Evolutionary conservation across 2,329 filamentous ascomycete species (phyloP).

Genomic region (Fusarium solani-melongenae): DNA sequence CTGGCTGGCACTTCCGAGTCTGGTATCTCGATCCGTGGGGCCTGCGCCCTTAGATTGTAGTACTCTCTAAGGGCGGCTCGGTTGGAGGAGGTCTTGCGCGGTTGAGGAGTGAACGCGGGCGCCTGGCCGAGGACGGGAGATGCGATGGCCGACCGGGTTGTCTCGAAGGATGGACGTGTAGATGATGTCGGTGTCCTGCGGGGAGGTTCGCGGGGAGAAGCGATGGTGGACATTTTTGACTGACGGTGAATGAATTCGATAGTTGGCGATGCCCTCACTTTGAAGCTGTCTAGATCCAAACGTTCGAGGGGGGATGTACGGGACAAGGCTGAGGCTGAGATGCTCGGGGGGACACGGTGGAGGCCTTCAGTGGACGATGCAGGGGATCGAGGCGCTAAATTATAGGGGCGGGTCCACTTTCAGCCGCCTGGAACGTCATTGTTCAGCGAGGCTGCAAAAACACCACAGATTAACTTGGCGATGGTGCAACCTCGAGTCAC

Average conservation of each 20-base stretch:
- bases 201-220: constrained; percentile 70
- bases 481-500: not conserved
- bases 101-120: constrained; percentile 13
- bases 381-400: constrained; percentile 32
- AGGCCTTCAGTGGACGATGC: constrained; percentile 30
- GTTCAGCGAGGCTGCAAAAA: constrained; percentile 34
- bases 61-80: constrained; percentile 91
- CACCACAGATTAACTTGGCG: not conserved
- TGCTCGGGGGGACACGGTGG: constrained; percentile 32
- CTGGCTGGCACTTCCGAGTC: constrained; percentile 70
- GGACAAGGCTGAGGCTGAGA: constrained; percentile 20
- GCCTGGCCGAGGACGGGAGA: constrained; percentile 57
- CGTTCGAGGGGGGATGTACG: constrained; percentile 14
- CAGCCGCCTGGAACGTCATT: constrained; percentile 42
- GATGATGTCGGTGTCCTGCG: constrained; percentile 76
- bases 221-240: constrained; percentile 72
- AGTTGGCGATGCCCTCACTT: not conserved
- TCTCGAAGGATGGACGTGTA: constrained; percentile 78
- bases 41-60: constrained; percentile 76
- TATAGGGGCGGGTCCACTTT: constrained; percentile 29
- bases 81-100: constrained; percentile 68
- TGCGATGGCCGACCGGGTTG: constrained; percentile 67
- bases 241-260: not conserved
- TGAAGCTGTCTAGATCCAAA: not conserved
- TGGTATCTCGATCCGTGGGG: constrained; percentile 57